These are phyloP conservation scores for Papiliotrema nemorosa DNA, from an alignment of 1,284 basidiomycete species.

Conservation along the genomic window DNA sequence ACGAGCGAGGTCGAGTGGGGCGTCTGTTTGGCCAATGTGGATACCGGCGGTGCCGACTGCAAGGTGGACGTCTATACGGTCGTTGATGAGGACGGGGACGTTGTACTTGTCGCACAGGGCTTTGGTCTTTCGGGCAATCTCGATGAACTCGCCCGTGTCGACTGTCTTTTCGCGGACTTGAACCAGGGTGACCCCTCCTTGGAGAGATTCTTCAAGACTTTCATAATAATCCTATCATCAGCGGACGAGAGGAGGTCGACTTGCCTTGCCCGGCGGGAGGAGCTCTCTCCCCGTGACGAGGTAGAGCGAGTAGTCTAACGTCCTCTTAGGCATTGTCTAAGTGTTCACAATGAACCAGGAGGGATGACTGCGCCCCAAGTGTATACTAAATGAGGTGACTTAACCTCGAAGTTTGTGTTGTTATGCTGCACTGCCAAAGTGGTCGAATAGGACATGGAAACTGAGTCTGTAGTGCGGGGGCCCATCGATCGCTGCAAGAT, in stretches of 20 bases:
- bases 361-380: too few species aligned
- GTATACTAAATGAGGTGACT: too few species aligned
- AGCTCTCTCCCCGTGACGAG: slow-evolving; percentile 80
- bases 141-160: slow-evolving; percentile 80
- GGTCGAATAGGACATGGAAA: too few species aligned
- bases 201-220: slow-evolving; percentile 73
- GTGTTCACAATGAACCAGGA: too few species aligned
- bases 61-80: slow-evolving; percentile 81
- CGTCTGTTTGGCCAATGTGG: slow-evolving; percentile 88
- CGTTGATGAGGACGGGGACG: slow-evolving; percentile 87
- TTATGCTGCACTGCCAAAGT: too few species aligned
- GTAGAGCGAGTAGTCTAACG: slow-evolving; percentile 73
- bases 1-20: slow-evolving; percentile 69
- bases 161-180: slow-evolving; percentile 81
- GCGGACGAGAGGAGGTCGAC: slow-evolving; percentile 9
- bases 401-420: too few species aligned
- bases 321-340: slow-evolving; percentile 33
- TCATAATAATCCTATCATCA: slow-evolving; percentile 64
- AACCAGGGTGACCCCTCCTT: slow-evolving; percentile 83
- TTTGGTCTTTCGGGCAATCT: slow-evolving; percentile 69
- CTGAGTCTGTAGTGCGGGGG: too few species aligned
- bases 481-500: too few species aligned
- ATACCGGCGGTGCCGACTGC: slow-evolving; percentile 72
- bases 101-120: slow-evolving; percentile 72
- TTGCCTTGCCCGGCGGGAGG: slow-evolving; percentile 72